Percentiles rank a stretch among this genome's conserved stretches.
phyloP scores from a whole-genome alignment of 2,329 filamentous ascomycete species.

The Neopestalotiopsis clavispora region DNA sequence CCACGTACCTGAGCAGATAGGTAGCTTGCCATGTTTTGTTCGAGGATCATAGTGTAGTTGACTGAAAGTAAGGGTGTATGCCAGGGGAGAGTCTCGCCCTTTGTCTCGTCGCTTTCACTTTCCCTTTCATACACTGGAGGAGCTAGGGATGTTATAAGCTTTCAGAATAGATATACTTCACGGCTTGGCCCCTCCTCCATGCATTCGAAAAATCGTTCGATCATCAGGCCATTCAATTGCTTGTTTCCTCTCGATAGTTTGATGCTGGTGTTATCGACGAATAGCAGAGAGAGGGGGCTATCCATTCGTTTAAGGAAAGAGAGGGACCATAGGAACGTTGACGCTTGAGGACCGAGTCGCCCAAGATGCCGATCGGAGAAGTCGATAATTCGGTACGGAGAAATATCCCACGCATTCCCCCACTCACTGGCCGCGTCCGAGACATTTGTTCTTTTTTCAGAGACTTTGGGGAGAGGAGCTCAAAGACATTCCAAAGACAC shows the following conservation, averaged over 20 bases:
- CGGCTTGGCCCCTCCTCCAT: neutral
- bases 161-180: neutral
- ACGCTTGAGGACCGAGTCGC: neutral
- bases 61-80: neutral
- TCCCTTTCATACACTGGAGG: neutral
- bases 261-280: neutral
- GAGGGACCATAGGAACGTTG: neutral
- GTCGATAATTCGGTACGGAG: slow-evolving; percentile 10
- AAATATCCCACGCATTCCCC: neutral
- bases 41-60: neutral
- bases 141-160: neutral
- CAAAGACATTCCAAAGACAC: neutral
- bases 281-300: too few relatives aligned
- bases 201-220: neutral
- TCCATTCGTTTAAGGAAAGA: neutral
- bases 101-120: neutral
- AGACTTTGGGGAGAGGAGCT: neutral
- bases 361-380: slow-evolving; percentile 11
- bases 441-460: neutral
- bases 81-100: neutral
- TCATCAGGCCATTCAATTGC: neutral
- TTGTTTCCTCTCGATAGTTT: neutral
- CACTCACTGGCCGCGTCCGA: neutral
- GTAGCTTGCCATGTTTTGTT: too few relatives aligned
- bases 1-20: neutral